Evolutionary conservation across 2,329 filamentous ascomycete genomes (phyloP).

Genomic region (Lachnellula cervina): DNA sequence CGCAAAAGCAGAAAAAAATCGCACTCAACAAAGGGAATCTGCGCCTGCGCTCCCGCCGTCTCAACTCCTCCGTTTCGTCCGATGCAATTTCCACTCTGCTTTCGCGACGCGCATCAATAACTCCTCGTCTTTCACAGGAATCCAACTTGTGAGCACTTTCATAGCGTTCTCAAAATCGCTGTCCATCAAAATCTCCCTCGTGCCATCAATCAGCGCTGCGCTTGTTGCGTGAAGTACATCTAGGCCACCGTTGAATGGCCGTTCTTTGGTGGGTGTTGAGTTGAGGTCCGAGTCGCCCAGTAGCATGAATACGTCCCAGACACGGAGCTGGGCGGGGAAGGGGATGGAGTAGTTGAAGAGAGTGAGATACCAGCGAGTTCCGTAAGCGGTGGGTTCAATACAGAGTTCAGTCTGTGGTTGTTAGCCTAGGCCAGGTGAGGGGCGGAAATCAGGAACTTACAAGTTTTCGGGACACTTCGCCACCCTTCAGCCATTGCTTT

Average conservation of each 20-base stretch:
- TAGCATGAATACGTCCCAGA: constrained; percentile 98
- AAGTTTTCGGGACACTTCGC: constrained; percentile 75
- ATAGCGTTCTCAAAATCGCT: constrained; percentile 97
- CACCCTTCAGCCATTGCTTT: constrained; percentile 70
- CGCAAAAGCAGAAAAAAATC: constrained; percentile 43
- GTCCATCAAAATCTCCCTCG: constrained; percentile 80
- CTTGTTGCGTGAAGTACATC: constrained; percentile 87
- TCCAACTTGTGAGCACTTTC: constrained; percentile 92
- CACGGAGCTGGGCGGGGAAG: constrained; percentile 85
- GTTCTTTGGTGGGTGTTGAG: constrained; percentile 26
- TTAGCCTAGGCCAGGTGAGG: constrained; percentile 7
- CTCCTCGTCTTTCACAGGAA: constrained; percentile 91
- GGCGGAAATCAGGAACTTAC: constrained; percentile 46
- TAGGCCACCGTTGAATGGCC: constrained; percentile 58
- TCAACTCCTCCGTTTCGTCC: constrained; percentile 36
- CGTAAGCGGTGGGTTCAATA: constrained; percentile 88
- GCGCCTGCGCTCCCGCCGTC: constrained; percentile 12
- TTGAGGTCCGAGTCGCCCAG: constrained; percentile 67
- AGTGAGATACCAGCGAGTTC: constrained; percentile 94
- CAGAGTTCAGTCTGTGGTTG: constrained; percentile 60
- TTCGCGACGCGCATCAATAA: constrained; percentile 85
- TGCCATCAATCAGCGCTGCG: constrained; percentile 84
- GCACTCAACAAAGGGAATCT: constrained; percentile 43
- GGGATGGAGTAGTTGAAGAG: constrained; percentile 96
- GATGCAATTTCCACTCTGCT: constrained; percentile 73